Evolutionary conservation across 257 asterid genomes (phyloP).

Genomic region (Gentiana dahurica): DNA sequence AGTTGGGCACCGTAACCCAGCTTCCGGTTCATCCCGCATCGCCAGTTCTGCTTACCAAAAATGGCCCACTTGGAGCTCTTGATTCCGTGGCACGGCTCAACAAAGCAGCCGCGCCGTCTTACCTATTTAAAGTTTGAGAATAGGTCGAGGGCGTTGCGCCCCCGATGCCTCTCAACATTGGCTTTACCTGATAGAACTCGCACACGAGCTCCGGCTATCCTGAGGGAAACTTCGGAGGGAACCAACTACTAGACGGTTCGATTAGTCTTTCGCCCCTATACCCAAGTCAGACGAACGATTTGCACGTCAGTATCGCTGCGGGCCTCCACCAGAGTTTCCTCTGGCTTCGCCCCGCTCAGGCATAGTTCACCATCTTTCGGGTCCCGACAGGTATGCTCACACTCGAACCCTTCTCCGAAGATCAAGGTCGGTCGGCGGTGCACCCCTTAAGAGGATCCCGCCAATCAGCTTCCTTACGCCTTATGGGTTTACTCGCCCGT

Average conservation of each 20-base stretch:
- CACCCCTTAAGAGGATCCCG: slow-evolving; percentile 15
- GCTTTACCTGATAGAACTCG: slow-evolving; percentile 19
- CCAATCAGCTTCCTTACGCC: slow-evolving; percentile 21
- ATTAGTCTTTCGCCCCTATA: slow-evolving; percentile 27
- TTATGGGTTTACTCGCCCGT: slow-evolving; percentile 13
- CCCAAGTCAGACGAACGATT: slow-evolving; percentile 56
- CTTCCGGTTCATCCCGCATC: slow-evolving; percentile 2
- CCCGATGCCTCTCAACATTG: slow-evolving; percentile 15
- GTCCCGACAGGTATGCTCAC: slow-evolving; percentile 34
- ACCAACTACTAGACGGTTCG: slow-evolving; percentile 13
- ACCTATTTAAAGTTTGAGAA: slow-evolving; percentile 20
- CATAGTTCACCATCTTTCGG: slow-evolving; percentile 52
- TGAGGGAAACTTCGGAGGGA: slow-evolving; percentile 34
- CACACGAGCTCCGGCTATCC: slow-evolving; percentile 28
- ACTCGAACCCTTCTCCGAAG: slow-evolving; percentile 22
- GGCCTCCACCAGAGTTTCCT: slow-evolving; percentile 66
- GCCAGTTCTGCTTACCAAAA: slow-evolving; percentile 5
- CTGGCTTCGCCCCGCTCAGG: slow-evolving; percentile 55
- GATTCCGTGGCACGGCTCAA: slow-evolving; percentile 1
- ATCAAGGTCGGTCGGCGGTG: slow-evolving; percentile 21
- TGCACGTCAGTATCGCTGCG: slow-evolving; percentile 55
- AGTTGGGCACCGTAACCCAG: slow-evolving; percentile 5
- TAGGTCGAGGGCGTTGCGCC: slow-evolving; percentile 22
- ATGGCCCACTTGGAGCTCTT: slow-evolving; percentile 4
- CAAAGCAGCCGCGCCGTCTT: slow-evolving; percentile 2